These are phyloP conservation scores for Monilinia fructigena DNA, from an alignment of 2,329 filamentous ascomycete species.

Conservation along the genomic window DNA sequence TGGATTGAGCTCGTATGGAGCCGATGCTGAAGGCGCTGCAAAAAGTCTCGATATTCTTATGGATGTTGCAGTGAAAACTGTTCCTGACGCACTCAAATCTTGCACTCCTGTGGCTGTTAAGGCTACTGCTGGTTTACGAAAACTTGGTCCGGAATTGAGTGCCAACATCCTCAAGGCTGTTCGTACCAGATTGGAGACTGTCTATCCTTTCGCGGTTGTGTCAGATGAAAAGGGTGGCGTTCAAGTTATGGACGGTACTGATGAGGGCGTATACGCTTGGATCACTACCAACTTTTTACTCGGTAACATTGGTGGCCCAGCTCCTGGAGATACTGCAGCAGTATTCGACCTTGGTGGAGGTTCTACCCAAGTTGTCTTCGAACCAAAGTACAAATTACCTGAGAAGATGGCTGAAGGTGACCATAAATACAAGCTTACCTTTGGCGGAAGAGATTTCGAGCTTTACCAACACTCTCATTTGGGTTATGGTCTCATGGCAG, in stretches of 20 bases:
- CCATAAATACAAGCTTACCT: constrained; percentile 90
- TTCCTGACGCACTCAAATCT: constrained; percentile 85
- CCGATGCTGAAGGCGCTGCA: constrained; percentile 83
- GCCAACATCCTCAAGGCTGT: constrained; percentile 84
- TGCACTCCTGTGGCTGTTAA: constrained; percentile 97
- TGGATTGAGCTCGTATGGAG: constrained; percentile 80
- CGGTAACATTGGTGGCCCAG: constrained; percentile 92
- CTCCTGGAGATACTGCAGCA: constrained; percentile 86
- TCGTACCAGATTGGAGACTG: constrained; percentile 75
- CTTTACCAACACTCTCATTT: constrained; percentile 98
- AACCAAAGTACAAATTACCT: constrained; percentile 92
- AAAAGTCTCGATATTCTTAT: constrained; percentile 85
- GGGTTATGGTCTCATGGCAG: constrained; percentile 94
- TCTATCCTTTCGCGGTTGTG: constrained; percentile 93
- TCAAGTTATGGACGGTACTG: constrained; percentile 94
- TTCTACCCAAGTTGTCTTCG: constrained; percentile 97
- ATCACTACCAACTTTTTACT: constrained; percentile 98
- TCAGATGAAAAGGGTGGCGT: constrained; percentile 82
- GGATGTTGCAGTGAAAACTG: constrained; percentile 77
- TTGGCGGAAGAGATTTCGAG: constrained; percentile 85
- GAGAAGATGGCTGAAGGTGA: constrained; percentile 83
- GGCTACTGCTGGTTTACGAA: constrained; percentile 88
- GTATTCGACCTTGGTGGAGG: constrained; percentile 96
- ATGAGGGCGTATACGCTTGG: constrained; percentile 98
- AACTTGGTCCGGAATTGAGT: constrained; percentile 79